These are phyloP conservation scores for Aspergillus ostianus DNA, from an alignment of 495 filamentous ascomycete genomes.

Conservation along the genomic window DNA sequence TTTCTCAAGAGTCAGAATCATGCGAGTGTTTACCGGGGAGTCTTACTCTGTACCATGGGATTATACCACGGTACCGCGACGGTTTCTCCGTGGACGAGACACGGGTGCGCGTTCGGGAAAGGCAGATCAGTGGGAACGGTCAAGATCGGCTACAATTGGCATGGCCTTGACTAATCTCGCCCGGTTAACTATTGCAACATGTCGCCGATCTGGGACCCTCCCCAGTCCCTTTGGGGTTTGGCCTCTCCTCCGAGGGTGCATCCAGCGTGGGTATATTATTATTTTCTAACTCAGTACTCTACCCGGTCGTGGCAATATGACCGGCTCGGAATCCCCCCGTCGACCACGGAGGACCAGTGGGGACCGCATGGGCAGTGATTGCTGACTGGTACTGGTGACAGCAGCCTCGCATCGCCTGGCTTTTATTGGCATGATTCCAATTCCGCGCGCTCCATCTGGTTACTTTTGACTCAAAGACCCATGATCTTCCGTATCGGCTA, in stretches of 20 bases:
- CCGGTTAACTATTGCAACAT: constrained; percentile 16
- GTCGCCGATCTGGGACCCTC: constrained; percentile 7
- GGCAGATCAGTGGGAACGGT: constrained; percentile 42
- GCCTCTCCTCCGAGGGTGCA: too few species aligned
- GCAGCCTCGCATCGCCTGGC: too few species aligned
- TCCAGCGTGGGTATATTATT: too few species aligned
- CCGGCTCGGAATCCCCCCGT: neutral
- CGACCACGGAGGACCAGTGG: neutral
- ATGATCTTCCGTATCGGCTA: too few species aligned
- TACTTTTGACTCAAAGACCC: too few species aligned
- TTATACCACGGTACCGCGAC: constrained; percentile 27
- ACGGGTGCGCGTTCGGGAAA: constrained; percentile 30
- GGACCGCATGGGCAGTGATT: neutral
- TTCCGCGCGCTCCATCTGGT: too few species aligned
- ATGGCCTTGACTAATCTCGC: constrained; percentile 13
- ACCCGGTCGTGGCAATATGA: constrained; percentile 24
- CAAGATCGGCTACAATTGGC: constrained; percentile 22
- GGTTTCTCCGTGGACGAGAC: constrained; percentile 23
- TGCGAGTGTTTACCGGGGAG: too few species aligned
- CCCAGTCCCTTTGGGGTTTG: too few species aligned
- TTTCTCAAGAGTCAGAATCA: neutral
- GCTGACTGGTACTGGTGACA: neutral
- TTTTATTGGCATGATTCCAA: too few species aligned
- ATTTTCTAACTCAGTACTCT: too few species aligned
- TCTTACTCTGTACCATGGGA: too few species aligned